These are phyloP conservation scores for Coemansia brasiliensis DNA, from an alignment of 192 early-diverging fungal species.

Conservation along the genomic window DNA sequence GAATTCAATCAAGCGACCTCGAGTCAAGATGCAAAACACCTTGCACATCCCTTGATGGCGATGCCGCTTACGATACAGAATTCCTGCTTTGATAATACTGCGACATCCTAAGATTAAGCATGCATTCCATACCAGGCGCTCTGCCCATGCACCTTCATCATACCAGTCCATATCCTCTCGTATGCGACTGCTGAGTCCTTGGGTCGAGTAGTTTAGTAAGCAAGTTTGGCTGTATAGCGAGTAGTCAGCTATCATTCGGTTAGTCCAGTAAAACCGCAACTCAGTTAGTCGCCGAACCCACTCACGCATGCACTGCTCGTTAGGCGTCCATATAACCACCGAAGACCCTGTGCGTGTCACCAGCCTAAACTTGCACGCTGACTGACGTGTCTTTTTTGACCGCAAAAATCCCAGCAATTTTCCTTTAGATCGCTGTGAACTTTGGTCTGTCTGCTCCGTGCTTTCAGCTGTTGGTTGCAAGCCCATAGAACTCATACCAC, in stretches of 20 bases:
- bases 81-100: slow-evolving; percentile 39
- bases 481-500: too few species aligned
- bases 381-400: slow-evolving; percentile 22
- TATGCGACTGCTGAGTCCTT: slow-evolving; percentile 29
- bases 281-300: slow-evolving; percentile 44
- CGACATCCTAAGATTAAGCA: slow-evolving; percentile 53
- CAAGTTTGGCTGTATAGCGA: slow-evolving; percentile 34
- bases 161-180: slow-evolving; percentile 31
- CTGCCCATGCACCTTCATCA: slow-evolving; percentile 47
- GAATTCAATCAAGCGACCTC: slow-evolving; percentile 48
- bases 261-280: slow-evolving; percentile 47
- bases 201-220: slow-evolving; percentile 35
- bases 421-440: slow-evolving; percentile 3
- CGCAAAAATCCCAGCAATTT: slow-evolving; percentile 30
- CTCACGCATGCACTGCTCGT: slow-evolving; percentile 37
- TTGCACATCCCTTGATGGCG: slow-evolving; percentile 49
- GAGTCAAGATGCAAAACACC: slow-evolving; percentile 52
- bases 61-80: slow-evolving; percentile 51
- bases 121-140: slow-evolving; percentile 48
- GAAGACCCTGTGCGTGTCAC: slow-evolving; percentile 32
- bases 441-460: too few species aligned
- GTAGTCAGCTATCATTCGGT: slow-evolving; percentile 35
- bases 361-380: slow-evolving; percentile 36
- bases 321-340: slow-evolving; percentile 41
- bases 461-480: too few species aligned